phyloP scores from a whole-genome alignment of 768 basidiomycete genomes.

The Suillus luteus region DNA sequence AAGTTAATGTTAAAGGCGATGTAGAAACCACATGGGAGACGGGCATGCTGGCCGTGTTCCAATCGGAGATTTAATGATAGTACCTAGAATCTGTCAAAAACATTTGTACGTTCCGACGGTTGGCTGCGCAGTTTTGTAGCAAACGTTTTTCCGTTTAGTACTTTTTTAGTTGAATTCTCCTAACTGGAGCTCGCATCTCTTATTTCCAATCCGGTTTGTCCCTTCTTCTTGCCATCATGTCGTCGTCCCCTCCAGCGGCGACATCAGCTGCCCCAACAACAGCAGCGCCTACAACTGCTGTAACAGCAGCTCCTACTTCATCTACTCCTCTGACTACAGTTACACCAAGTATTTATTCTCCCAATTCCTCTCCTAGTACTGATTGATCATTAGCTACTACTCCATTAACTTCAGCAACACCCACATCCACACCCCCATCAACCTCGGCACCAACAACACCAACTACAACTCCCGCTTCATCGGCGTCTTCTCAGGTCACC shows the following conservation, averaged over 20 bases:
- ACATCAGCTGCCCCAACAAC: neutral
- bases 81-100: no score
- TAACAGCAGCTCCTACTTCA: neutral
- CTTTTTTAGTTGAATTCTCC: neutral
- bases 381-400: neutral
- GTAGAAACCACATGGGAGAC: no score
- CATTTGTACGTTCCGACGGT: no score
- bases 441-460: neutral
- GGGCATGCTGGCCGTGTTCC: no score
- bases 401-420: neutral
- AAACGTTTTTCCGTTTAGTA: neutral
- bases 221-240: slow-evolving; percentile 15
- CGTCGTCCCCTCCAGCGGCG: slow-evolving; percentile 13
- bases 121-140: neutral
- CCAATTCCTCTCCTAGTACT: neutral
- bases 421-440: neutral
- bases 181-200: neutral
- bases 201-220: neutral
- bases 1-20: no score
- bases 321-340: neutral
- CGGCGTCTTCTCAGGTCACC: neutral
- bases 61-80: no score
- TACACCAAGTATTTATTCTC: neutral
- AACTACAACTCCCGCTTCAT: neutral
- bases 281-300: neutral